These are phyloP conservation scores for Dioscorea dumetorum DNA, from an alignment of 106 monocot species.

Conservation along the genomic window DNA sequence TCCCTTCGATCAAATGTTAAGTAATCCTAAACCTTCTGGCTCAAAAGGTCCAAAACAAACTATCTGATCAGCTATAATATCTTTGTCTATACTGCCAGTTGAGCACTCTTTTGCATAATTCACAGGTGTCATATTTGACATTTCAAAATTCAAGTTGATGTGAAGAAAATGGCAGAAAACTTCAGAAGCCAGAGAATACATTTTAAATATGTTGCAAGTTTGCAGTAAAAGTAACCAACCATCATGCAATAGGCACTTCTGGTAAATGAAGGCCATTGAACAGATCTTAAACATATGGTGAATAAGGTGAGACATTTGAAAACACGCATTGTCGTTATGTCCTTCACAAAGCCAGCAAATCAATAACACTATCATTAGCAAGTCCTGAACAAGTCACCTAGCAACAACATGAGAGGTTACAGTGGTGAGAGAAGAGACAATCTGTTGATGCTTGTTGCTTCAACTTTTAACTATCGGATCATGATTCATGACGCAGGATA, in stretches of 20 bases:
- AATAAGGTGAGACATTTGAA: background rate
- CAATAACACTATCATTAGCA: background rate
- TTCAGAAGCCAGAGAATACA: background rate
- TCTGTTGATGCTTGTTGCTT: conserved; percentile 19
- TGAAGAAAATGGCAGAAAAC: no score
- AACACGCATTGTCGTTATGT: background rate
- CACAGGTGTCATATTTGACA: no score
- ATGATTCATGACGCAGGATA: conserved; percentile 10
- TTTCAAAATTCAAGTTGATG: background rate
- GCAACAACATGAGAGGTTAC: conserved; percentile 3
- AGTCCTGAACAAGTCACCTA: conserved; percentile 8
- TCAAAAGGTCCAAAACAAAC: no score
- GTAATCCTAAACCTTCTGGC: no score
- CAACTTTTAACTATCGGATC: conserved; percentile 26
- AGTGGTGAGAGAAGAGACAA: conserved; percentile 13
- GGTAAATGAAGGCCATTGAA: no score
- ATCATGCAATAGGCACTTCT: background rate
- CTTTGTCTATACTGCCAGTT: no score
- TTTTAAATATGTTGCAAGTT: background rate
- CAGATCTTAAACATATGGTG: no score
- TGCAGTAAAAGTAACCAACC: background rate
- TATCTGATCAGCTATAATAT: no score
- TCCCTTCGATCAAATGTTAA: no score
- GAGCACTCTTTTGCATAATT: no score
- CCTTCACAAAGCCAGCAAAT: background rate